Conservation (phyloP, 2,329 filamentous ascomycete genomes). For the Hirsutella rhossiliensis region DNA sequence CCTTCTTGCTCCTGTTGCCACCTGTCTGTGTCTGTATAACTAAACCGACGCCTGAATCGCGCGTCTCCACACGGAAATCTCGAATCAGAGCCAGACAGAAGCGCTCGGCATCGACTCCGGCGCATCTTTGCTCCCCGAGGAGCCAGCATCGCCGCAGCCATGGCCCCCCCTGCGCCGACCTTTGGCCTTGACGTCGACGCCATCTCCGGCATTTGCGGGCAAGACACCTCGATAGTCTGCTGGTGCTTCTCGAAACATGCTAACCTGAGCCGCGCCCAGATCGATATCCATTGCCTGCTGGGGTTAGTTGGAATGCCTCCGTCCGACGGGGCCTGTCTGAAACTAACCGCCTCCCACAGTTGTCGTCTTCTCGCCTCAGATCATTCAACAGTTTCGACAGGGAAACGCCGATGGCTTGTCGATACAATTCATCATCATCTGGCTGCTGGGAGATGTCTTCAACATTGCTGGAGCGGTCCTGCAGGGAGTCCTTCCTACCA, state of each 20-base stretch:
- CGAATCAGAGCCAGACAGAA: no score
- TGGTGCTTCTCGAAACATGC: background rate
- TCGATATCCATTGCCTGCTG: conserved; percentile 96
- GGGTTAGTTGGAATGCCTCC: conserved; percentile 25
- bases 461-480: conserved; percentile 89
- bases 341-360: conserved; percentile 32
- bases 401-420: conserved; percentile 79
- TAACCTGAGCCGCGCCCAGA: conserved; percentile 27
- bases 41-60: no score
- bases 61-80: no score
- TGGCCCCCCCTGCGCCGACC: conserved; percentile 43
- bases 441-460: conserved; percentile 90
- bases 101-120: no score
- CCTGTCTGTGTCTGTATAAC: no score
- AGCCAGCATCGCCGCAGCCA: conserved; percentile 12
- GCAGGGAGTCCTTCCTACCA: conserved; percentile 85
- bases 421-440: conserved; percentile 83
- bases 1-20: no score
- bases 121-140: no score
- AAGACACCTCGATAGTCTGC: conserved; percentile 14
- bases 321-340: background rate
- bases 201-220: conserved; percentile 85
- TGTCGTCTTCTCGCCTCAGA: conserved; percentile 93
- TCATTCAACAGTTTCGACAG: conserved; percentile 85
- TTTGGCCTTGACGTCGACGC: conserved; percentile 75